Base-by-base conservation (phyloP, 306 rosid genomes). In the Inga leiocalycina region DNA sequence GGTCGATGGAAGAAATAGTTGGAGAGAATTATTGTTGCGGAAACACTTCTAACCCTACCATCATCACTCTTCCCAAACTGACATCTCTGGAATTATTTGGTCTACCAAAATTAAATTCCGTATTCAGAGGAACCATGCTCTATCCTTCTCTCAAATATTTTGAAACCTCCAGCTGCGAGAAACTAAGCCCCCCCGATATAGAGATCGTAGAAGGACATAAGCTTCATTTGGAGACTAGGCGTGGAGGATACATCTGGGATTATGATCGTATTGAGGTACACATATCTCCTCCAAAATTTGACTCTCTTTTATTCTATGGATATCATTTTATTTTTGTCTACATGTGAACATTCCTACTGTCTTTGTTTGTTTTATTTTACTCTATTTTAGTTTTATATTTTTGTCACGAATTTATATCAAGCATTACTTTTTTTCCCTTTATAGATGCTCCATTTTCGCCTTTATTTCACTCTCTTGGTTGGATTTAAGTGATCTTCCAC, bases 91-190 rank as follows among this genome's bases (percentile, higher is more conserved):
- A 2, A 15, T 27, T 62, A 12, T 0, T 0, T 0, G 30, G 1
- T 27, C 30, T 27, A 27, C 30, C 30, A 27, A 27, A 27, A 27
- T 27, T 62, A 4, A 62, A 2, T 27, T 62, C 1, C 16, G 19
- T 27, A 27, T 10, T 24, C 39, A 62, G 37, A 27, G 68, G 68
- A 34, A 27, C 7, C 68, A 62, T 24, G 68, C 68, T 11, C 37
- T 62, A 19, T 27, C 17, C 35, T 62, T 62, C 68, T 27, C 39
- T 62, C 19, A 0, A 3, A 27, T 22, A 1, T 62, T 27, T 62
- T 3, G 2, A 27, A 3, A 15, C 14, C 2, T 0, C 0, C 13
- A 0, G 1, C 1, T 62, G 68, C 10, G 0, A 9, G 0, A 24
- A 62, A 27, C 37, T 62, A 27, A 56, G 12, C 11, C 62, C 11